Base-by-base conservation (phyloP, 1,139 yeast genomes). In the Saccharomyces pastorianus region DNA sequence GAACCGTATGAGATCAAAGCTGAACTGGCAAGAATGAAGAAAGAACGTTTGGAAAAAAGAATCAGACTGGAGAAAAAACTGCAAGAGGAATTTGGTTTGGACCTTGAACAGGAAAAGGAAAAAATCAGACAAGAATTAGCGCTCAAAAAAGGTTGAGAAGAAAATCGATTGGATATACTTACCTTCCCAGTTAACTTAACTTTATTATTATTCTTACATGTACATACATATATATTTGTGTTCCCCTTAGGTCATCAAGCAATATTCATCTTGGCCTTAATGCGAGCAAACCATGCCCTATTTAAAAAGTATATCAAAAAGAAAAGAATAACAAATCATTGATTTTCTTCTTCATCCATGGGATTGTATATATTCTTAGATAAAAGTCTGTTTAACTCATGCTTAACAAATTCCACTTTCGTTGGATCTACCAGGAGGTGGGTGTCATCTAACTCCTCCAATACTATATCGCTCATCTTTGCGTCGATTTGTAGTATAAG, bases 1-100 rank as follows among this genome's bases (percentile, higher is more conserved):
- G 97, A 90, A 67, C 91, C 91, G 8, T 88, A 86, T 64, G 97
- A 91, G 67, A 88, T 90, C 59, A 85, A 88, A 65, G 93, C 95
- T 0, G 98, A 91, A 69, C 76, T 90, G 49, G 96, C 96, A 20
- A 79, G 96, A 66, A 85, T 90, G 77, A 82, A 83, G 68, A 78
- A 82, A 60, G 95, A 84, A 53, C 78, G 93, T 56, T 66, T 79
- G 7, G 96, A 85, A 62, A 85, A 85, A 73, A 78, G 96, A 67
- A 74, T 78, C 61, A 77, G 86, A 58, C 75, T 90, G 56, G 96
- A 89, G 66, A 88, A 81, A 55, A 84, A 76, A 70, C 86, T 95
- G 9, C 77, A 70, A 53, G 83, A 79, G 56, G 84, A 80, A 61
- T 76, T 86, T 62, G 95, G 95, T 14, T 76, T 85, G 27, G 76